Percentiles rank a stretch among this genome's conserved stretches.
These are phyloP conservation scores for Stylosanthes scabra DNA, from an alignment of 331 rosid species.

Conservation along the genomic window DNA sequence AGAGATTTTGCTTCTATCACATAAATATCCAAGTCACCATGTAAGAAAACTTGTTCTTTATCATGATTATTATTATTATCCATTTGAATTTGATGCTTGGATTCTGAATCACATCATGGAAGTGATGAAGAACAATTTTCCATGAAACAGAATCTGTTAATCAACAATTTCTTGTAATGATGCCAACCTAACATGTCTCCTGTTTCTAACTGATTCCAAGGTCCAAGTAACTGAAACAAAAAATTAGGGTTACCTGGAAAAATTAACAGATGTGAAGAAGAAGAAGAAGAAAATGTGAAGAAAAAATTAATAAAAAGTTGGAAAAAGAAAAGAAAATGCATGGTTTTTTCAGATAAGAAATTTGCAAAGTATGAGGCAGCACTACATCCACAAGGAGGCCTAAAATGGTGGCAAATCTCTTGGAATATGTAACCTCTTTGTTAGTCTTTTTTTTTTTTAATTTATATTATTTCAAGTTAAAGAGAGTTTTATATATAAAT, in stretches of 20 bases:
- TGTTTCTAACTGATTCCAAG: constrained; percentile 23
- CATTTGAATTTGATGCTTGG: constrained; percentile 44
- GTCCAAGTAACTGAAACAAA: not conserved
- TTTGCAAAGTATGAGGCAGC: constrained; percentile 15
- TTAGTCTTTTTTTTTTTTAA: not conserved
- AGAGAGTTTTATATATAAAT: too few relatives aligned
- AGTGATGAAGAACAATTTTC: constrained; percentile 9
- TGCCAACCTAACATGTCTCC: constrained; percentile 13
- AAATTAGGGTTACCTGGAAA: constrained; percentile 17
- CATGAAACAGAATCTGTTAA: constrained; percentile 1
- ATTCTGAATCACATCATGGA: constrained; percentile 23
- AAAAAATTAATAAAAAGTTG: not conserved
- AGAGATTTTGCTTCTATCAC: constrained; percentile 79
- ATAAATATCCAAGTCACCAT: constrained; percentile 68
- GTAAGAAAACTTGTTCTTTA: constrained; percentile 56
- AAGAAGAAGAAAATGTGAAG: constrained; percentile 8
- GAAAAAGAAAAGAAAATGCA: not conserved
- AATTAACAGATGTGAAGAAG: constrained; percentile 3
- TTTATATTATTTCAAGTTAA: too few relatives aligned
- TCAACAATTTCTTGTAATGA: constrained; percentile 20
- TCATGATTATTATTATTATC: constrained; percentile 25
- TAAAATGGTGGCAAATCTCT: constrained; percentile 40
- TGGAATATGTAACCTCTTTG: constrained; percentile 7
- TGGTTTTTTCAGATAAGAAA: constrained; percentile 16
- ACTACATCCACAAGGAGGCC: constrained; percentile 33